Evolutionary conservation across 176 grass and related monocot species (phyloP), one percentile per base, ranked within the genome.

Genomic region (Aegilops tauschii): DNA sequence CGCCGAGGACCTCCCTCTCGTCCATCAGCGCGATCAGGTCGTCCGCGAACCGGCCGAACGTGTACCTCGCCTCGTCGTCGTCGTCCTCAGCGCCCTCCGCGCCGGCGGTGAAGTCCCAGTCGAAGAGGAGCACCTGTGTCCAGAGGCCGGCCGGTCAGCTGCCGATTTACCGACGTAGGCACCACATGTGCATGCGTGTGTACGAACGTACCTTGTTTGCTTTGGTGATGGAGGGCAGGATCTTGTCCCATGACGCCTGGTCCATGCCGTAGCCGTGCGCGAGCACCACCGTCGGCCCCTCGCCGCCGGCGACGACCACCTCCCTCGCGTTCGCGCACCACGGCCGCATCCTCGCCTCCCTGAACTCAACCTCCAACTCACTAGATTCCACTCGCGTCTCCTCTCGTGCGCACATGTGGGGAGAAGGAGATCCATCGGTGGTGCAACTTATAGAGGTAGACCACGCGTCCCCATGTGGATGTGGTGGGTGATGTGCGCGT

Each of bases 221-320:
- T 4, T 50, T 16, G 29, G 84, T 62, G 58, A 98, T 82, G 5
- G 65, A 70, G 13, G 93, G 78, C 11, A 98, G 6, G 21, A 98
- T 65, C 34, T 79, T 83, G 81, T 91, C 84, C 96, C 96, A 95
- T 12, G 88, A 56, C 8, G 73, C 45, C 80, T 98, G 96, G 86
- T 34, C 77, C 49, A 73, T 58, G 34, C 96, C 96, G 67, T 90
- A 98, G 59, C 96, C 96, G 31, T 98, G 96, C 8, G 96, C 79
- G 17, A 94, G 90, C 76, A 95, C 91, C 76, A 94, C 39, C 29
- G 86, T 92, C 3, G 12, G 20, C 4, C 81, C 36, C 8, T 82
- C 54, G 49, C 91, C 93, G 6, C 72, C 20, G 63, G 89, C 90
- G 21, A 85, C 18, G 21, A 88, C 93, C 10, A 85, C 64, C 59